Evolutionary conservation across 306 rosid genomes (phyloP).

Genomic region (Glycine latifolia): DNA sequence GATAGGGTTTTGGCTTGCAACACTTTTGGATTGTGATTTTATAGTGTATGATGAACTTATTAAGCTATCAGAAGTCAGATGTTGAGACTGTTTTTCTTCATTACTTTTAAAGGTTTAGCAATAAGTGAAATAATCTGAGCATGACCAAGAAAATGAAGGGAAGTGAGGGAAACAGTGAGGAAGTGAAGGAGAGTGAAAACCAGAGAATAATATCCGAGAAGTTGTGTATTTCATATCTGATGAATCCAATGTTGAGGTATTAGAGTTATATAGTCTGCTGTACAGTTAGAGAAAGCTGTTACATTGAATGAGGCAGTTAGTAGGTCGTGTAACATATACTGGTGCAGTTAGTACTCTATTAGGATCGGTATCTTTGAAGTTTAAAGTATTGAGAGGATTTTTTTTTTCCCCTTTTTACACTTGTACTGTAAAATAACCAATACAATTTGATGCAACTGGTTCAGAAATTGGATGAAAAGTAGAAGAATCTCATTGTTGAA

Average conservation of each 20-base stretch:
- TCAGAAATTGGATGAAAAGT: not conserved
- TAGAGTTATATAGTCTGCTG: not conserved
- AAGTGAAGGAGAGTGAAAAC: not conserved
- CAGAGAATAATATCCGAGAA: not conserved
- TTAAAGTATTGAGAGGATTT: not conserved
- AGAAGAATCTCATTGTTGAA: not conserved
- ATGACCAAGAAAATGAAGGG: not conserved
- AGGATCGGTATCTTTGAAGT: not conserved
- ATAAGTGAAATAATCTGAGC: not conserved
- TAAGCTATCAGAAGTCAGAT: not conserved
- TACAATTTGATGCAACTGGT: not conserved
- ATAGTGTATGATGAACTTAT: not conserved
- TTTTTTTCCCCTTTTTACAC: not conserved
- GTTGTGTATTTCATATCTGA: constrained; percentile 6
- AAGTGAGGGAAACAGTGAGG: not conserved
- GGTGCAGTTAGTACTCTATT: not conserved
- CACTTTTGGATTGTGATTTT: not conserved
- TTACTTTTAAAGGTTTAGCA: constrained; percentile 1
- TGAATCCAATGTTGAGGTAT: not conserved
- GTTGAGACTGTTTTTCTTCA: not conserved
- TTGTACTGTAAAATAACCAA: not conserved
- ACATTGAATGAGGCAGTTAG: not conserved
- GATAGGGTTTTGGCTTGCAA: not conserved
- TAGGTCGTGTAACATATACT: not conserved
- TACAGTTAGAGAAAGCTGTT: not conserved